Base-by-base conservation (phyloP, 192 early-diverging fungal genomes). In the Entomortierella lignicola region DNA sequence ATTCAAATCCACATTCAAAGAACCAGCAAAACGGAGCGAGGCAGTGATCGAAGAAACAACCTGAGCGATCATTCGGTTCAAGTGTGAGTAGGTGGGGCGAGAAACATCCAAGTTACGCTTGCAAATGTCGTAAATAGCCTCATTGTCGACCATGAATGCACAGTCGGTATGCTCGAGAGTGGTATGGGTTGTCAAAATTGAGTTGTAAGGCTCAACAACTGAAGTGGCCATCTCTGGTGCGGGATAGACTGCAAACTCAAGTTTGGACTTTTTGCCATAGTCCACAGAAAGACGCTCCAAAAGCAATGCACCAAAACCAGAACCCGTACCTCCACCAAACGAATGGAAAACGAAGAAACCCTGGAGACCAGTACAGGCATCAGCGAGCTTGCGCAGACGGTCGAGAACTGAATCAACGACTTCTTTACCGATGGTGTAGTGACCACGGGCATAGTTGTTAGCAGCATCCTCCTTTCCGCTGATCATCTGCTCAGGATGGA, bases 261-360 rank as follows among this genome's bases (percentile, higher is more conserved):
- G 93, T 92, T 99, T 99, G 83, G 96, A 97, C 92, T 99, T 99
- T 85, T 99, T 99, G 85, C 98, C 97, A 86, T 99, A 99, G 89
- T 99, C 98, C 61, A 98, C 96, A n/a, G 97, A 98, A 55, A 99
- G 89, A 81, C 98, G 97, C 88, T 99, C 98, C 47, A 99, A 86
- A 42, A 99, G 90, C 72, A 99, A 89, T 31, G 97, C 95, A 79
- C 97, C 97, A 82, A 99, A 99, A 73, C 97, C 97, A 55, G 97
- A 99, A 61, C 97, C 97, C 43, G 97, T 99, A 72, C 97, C 97
- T 83, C 97, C 97, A 83, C 97, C 97, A 65, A 99, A 99, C 61
- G 97, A 99, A 89, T 98, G 97, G 93, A 99, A 99, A 71, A 99
- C 96, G 32, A 99, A 85, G 92, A 99, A 99, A 60, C 97, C 97